phyloP scores from a whole-genome alignment of 139 green algal species.

The Chlorella sp. region DNA sequence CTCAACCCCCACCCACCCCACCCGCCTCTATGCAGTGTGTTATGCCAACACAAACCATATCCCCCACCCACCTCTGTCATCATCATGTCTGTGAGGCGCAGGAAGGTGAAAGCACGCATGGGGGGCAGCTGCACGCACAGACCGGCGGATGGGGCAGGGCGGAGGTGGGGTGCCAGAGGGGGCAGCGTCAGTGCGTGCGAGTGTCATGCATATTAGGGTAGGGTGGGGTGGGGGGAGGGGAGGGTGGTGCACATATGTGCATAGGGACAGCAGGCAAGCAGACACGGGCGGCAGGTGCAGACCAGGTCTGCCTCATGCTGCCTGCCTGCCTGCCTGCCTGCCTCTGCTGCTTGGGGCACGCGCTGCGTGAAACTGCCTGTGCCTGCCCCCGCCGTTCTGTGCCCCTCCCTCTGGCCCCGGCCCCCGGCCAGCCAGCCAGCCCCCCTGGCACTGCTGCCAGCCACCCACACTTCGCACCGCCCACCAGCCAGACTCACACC shows the following conservation, averaged over 20 bases:
- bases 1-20: constrained; percentile 64
- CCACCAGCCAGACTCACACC: not conserved
- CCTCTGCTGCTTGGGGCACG: no score
- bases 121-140: constrained; percentile 58
- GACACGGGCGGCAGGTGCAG: not conserved
- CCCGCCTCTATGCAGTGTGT: no score
- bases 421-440: no score
- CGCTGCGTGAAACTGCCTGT: no score
- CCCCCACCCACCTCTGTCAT: constrained; percentile 52
- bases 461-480: no score
- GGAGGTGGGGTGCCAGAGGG: not conserved
- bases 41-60: no score
- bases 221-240: not conserved
- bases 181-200: not conserved
- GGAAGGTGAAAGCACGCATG: constrained; percentile 87
- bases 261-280: not conserved
- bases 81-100: constrained; percentile 82
- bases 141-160: not conserved
- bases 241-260: no score
- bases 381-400: no score
- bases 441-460: no score
- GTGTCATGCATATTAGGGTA: not conserved
- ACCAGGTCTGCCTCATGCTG: not conserved
- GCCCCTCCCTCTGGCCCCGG: no score
- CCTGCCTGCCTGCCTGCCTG: not conserved